A percentile compares a stretch with the other conserved stretches of the same genome.
These are phyloP conservation scores for Ogataea populi-albae DNA, from an alignment of 805 yeast genomes.

Conservation along the genomic window DNA sequence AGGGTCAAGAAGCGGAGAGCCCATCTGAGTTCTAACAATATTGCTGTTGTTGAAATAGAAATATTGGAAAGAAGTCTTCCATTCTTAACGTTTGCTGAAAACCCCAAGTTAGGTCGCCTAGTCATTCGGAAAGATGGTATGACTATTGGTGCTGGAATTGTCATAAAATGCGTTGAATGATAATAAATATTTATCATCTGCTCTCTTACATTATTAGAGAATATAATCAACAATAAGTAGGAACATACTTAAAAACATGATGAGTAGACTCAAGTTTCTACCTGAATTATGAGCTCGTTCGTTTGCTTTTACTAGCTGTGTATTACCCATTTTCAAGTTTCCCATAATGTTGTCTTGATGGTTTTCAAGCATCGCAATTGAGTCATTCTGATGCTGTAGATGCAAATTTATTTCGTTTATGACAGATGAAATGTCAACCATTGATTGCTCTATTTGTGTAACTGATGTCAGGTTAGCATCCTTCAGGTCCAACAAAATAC, in stretches of 20 bases:
- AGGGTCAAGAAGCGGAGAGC: slow-evolving; percentile 48
- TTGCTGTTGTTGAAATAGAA: slow-evolving; percentile 56
- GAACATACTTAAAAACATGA: slow-evolving; percentile 54
- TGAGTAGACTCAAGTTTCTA: slow-evolving; percentile 50
- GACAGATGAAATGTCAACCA: slow-evolving; percentile 69
- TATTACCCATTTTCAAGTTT: slow-evolving; percentile 71
- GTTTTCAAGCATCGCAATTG: slow-evolving; percentile 58
- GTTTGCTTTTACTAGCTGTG: slow-evolving; percentile 65
- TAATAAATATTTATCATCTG: neutral
- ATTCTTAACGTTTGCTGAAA: slow-evolving; percentile 44
- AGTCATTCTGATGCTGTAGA: slow-evolving; percentile 67
- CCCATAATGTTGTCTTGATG: slow-evolving; percentile 64
- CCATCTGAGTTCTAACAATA: slow-evolving; percentile 59
- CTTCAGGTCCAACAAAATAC: slow-evolving; percentile 49
- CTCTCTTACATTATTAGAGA: slow-evolving; percentile 19
- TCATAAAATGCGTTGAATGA: slow-evolving; percentile 11
- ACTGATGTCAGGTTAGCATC: slow-evolving; percentile 60
- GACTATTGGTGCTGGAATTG: slow-evolving; percentile 55
- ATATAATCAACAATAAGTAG: slow-evolving; percentile 55
- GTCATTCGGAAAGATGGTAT: slow-evolving; percentile 67
- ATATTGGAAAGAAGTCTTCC: slow-evolving; percentile 51
- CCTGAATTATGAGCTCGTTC: slow-evolving; percentile 61
- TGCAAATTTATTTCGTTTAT: slow-evolving; percentile 76
- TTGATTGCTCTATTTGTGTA: slow-evolving; percentile 56
- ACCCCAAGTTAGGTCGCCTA: slow-evolving; percentile 58